These are phyloP conservation scores for Telfairia occidentalis DNA, from an alignment of 331 rosid genomes.

Conservation along the genomic window DNA sequence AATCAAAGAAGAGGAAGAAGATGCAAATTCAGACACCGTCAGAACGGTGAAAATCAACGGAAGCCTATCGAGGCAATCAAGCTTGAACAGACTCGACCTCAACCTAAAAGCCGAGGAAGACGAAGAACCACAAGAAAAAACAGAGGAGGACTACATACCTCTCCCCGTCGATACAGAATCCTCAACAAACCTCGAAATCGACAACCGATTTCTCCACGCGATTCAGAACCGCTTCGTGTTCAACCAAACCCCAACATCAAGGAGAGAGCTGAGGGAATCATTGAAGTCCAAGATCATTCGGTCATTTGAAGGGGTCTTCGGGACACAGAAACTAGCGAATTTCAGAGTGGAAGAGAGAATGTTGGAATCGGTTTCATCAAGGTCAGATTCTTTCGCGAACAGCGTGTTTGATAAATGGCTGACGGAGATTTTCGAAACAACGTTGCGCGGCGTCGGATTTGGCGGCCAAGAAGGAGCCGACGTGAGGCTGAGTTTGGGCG, in stretches of 20 bases:
- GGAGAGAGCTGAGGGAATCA: conserved; percentile 37
- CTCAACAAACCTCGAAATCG: conserved; percentile 21
- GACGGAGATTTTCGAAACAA: conserved; percentile 51
- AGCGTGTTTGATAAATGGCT: conserved; percentile 78
- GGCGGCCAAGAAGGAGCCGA: conserved; percentile 67
- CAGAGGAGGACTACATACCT: conserved; percentile 37
- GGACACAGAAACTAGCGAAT: conserved; percentile 29
- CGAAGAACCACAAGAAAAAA: conserved; percentile 23
- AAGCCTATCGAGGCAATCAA: conserved; percentile 53
- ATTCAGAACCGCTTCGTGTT: conserved; percentile 46
- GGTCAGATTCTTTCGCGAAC: conserved; percentile 53
- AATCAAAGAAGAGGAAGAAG: conserved; percentile 42
- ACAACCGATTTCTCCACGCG: conserved; percentile 34
- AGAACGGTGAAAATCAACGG: conserved; percentile 26
- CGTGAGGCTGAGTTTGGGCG: conserved; percentile 67
- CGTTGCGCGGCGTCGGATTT: conserved; percentile 40
- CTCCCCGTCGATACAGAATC: conserved; percentile 51
- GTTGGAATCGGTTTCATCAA: conserved; percentile 32
- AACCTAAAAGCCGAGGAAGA: conserved; percentile 59
- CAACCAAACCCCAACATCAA: conserved; percentile 32
- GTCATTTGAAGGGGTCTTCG: conserved; percentile 42
- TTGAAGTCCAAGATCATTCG: conserved; percentile 44
- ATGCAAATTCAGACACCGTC: conserved; percentile 3
- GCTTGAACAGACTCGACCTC: conserved; percentile 68
- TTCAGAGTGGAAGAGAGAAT: conserved; percentile 67